These are phyloP conservation scores for Globisporangium radiosum DNA, from an alignment of 352 stramenopile species.

Conservation along the genomic window DNA sequence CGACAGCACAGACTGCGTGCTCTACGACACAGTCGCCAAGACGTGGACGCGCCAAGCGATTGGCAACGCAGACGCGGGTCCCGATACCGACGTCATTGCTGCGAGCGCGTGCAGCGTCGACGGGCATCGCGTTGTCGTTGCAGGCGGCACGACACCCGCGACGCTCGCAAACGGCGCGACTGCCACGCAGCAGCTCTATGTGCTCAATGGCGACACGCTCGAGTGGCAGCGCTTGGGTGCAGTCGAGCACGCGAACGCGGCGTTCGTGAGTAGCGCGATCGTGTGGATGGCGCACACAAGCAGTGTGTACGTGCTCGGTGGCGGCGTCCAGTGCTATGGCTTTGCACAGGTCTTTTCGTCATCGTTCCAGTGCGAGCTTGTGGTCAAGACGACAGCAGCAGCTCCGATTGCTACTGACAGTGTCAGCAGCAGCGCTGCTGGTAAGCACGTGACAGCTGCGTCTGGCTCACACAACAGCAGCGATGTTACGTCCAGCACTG, in stretches of 20 bases:
- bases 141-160: constrained; percentile 43
- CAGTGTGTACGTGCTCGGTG: constrained; percentile 50
- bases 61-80: constrained; percentile 24
- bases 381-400: background rate
- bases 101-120: constrained; percentile 40
- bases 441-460: background rate
- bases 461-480: background rate
- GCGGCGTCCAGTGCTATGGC: constrained; percentile 80
- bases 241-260: constrained; percentile 34
- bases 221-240: constrained; percentile 51
- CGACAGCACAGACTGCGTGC: constrained; percentile 15
- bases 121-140: constrained; percentile 48
- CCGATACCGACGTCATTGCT: constrained; percentile 35
- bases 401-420: background rate
- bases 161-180: constrained; percentile 29
- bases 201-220: constrained; percentile 36
- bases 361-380: constrained; percentile 45
- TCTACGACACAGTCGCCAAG: constrained; percentile 49
- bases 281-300: constrained; percentile 40
- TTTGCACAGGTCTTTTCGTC: constrained; percentile 80
- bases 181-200: constrained; percentile 44
- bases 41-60: constrained; percentile 36
- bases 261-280: constrained; percentile 49
- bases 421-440: background rate
- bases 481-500: too few relatives aligned